phyloP scores from a whole-genome alignment of 208 protist species.

The Lotmaria passim region DNA sequence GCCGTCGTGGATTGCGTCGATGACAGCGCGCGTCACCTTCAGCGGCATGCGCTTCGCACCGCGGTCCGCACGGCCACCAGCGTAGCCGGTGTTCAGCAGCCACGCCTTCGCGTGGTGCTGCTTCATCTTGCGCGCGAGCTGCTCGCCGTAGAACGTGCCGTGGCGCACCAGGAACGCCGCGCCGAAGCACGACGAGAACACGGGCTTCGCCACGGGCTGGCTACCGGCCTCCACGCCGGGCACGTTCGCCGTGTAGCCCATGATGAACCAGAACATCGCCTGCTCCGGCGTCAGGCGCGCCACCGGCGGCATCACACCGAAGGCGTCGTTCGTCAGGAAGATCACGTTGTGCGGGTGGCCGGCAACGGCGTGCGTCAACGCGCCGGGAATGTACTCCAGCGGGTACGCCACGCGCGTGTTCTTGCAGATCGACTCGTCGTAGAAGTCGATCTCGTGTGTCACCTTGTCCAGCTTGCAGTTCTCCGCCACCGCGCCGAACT shows the following conservation, averaged over 20 bases:
- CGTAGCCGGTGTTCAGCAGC: slow-evolving; percentile 97
- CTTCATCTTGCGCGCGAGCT: slow-evolving; percentile 95
- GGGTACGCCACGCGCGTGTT: slow-evolving; percentile 97
- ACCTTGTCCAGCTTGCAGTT: slow-evolving; percentile 79
- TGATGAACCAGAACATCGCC: slow-evolving; percentile 96
- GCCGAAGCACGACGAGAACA: slow-evolving; percentile 97
- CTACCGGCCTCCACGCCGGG: slow-evolving; percentile 95
- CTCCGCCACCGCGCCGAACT: slow-evolving; percentile 88
- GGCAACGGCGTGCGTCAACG: slow-evolving; percentile 73
- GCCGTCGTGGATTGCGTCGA: slow-evolving; percentile 96
- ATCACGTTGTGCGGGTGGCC: slow-evolving; percentile 96
- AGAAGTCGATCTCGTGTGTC: slow-evolving; percentile 91
- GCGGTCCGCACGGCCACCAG: slow-evolving; percentile 83
- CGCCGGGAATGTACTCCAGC: slow-evolving; percentile 94
- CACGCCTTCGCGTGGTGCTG: slow-evolving; percentile 85
- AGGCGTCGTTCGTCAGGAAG: slow-evolving; percentile 97
- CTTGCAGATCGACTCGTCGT: slow-evolving; percentile 94
- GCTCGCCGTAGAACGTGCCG: slow-evolving; percentile 95
- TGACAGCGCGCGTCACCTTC: slow-evolving; percentile 94
- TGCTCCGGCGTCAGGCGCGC: slow-evolving; percentile 90
- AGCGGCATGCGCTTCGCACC: slow-evolving; percentile 92
- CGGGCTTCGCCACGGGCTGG: slow-evolving; percentile 87
- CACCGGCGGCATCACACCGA: slow-evolving; percentile 97
- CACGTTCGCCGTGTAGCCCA: slow-evolving; percentile 95
- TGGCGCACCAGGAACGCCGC: slow-evolving; percentile 96